Conservation (phyloP, 129 eudicot genomes). For the Apium graveolens region DNA sequence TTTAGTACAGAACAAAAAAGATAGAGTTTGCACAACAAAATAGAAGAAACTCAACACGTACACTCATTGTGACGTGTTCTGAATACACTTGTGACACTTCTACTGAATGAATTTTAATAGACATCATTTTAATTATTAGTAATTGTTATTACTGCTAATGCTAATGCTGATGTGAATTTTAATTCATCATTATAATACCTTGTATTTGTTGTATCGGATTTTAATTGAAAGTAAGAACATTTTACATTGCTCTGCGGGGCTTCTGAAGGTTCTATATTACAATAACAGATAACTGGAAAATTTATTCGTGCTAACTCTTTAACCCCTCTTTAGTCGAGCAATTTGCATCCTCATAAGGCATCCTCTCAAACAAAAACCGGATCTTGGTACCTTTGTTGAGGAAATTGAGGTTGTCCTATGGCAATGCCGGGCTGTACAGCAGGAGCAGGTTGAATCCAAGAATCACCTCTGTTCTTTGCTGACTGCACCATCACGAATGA, state of each 20-base stretch:
- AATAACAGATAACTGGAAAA: background rate
- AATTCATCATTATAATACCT: background rate
- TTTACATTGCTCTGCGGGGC: background rate
- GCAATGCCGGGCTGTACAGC: background rate
- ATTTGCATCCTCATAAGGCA: constrained; percentile 56
- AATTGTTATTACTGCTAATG: too few relatives aligned
- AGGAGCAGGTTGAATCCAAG: background rate
- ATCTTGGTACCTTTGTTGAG: constrained; percentile 26
- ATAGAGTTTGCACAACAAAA: too few relatives aligned
- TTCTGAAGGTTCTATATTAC: background rate
- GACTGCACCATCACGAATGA: background rate
- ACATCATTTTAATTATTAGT: too few relatives aligned
- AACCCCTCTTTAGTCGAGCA: constrained; percentile 1
- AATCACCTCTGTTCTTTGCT: background rate
- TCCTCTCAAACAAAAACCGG: constrained; percentile 71
- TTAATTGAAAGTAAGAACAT: background rate
- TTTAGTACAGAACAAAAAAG: background rate
- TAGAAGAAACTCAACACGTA: background rate
- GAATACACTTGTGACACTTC: too few relatives aligned
- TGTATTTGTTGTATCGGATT: background rate
- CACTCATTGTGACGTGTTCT: background rate
- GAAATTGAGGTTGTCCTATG: constrained; percentile 2
- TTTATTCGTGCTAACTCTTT: background rate
- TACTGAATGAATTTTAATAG: background rate
- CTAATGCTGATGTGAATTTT: too few relatives aligned